Evolutionary conservation across 169 alveolate genomes (phyloP), one percentile per base, ranked within the genome.

Genomic region (Plasmodium adleri): DNA sequence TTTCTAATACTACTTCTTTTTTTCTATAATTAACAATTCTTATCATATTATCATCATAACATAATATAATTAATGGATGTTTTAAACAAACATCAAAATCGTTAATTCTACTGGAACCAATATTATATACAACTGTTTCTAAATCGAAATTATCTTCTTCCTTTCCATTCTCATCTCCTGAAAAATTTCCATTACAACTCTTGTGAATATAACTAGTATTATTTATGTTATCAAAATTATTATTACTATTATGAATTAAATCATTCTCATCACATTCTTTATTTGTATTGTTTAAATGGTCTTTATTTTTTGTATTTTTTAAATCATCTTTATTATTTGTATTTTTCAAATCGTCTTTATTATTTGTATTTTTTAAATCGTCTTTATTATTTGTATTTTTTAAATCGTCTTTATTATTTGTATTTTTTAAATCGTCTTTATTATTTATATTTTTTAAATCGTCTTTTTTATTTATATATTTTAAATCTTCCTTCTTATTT

Each of bases 11-110:
- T 58, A 68, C 58, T 58, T 83, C 85, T 8, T 83, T 83, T 63
- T 83, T 83, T 62, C 59, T 83, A 43, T 83, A 83, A 52, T 83
- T 83, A 26, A 83, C 58, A 3, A 83, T 83, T 56, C 47, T 83
- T 56, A 83, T 83, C 32, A 43, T 28, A 49, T 83, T 83, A 52
- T 83, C 91, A 20, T 83, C 85, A 28, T 83, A 83, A 26, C 91
- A 83, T 5, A 71, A 17, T 17, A 83, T 83, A 10, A 83, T 68
- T 58, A 83, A 49, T 3, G 91, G 91, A 6, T 60, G 64, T 20
- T 68, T 67, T 20, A 83, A 8, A 47, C 91, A 83, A 26, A 83
- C 74, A 32, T 83, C 91, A 63, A 83, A 83, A 10, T 83, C 91
- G 63, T 83, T 83, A 26, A 83, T 83, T 63, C 68, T 67, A 6